These are phyloP conservation scores for Paramyrothecium roridum DNA, from an alignment of 2,329 filamentous ascomycete species.

Conservation along the genomic window DNA sequence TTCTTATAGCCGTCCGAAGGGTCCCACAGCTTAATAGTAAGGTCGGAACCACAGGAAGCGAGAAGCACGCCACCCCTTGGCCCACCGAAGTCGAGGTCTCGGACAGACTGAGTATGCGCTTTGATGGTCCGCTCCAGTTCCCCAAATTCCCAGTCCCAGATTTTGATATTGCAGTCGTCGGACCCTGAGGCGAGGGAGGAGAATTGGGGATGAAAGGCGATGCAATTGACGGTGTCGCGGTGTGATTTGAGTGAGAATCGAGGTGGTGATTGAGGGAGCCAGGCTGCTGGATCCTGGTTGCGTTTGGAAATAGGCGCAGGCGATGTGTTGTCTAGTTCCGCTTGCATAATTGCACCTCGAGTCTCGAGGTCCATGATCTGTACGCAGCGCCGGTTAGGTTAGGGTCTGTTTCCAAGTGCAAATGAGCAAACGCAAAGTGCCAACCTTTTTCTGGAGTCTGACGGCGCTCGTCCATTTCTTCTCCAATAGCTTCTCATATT, in stretches of 20 bases:
- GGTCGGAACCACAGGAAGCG: constrained; percentile 67
- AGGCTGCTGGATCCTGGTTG: constrained; percentile 80
- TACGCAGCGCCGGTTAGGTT: background rate
- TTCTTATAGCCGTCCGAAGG: constrained; percentile 90
- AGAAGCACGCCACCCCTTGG: constrained; percentile 53
- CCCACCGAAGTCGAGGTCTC: constrained; percentile 88
- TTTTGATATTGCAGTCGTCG: constrained; percentile 91
- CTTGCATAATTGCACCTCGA: constrained; percentile 68
- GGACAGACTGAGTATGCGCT: constrained; percentile 83
- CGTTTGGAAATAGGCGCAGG: constrained; percentile 70
- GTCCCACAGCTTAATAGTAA: constrained; percentile 95
- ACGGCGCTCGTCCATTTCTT: constrained; percentile 99
- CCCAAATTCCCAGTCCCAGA: constrained; percentile 95
- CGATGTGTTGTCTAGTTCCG: constrained; percentile 80
- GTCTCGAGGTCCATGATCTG: constrained; percentile 93
- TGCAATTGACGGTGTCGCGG: constrained; percentile 75
- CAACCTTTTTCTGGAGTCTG: constrained; percentile 89
- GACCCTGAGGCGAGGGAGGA: constrained; percentile 87
- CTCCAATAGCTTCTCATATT: constrained; percentile 90
- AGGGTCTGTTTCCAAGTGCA: background rate
- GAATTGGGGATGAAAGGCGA: constrained; percentile 91
- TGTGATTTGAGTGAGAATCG: constrained; percentile 83
- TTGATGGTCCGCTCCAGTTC: constrained; percentile 89
- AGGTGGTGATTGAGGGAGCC: constrained; percentile 81
- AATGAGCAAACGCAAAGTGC: constrained; percentile 7